These are phyloP conservation scores for Globisporangium middletonii DNA, from an alignment of 352 stramenopile genomes.

Conservation along the genomic window DNA sequence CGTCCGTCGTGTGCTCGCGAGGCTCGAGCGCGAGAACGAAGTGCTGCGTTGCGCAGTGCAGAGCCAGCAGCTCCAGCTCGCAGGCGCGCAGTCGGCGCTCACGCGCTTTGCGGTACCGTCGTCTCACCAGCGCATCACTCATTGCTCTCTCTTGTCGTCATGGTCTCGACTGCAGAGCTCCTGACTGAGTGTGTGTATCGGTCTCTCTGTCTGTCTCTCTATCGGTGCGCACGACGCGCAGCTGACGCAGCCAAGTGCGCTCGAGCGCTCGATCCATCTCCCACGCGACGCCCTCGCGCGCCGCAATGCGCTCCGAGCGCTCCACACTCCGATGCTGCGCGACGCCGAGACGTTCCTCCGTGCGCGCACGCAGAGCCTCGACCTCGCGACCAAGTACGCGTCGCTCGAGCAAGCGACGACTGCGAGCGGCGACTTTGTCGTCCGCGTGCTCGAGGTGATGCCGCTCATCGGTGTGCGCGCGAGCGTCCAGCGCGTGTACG, in stretches of 20 bases:
- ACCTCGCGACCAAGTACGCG: conserved; percentile 12
- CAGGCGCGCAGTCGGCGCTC: conserved; percentile 1
- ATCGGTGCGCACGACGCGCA: not conserved
- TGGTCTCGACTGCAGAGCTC: too few species aligned
- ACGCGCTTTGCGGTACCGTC: not conserved
- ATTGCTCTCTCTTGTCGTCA: too few species aligned
- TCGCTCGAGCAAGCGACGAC: conserved; percentile 21
- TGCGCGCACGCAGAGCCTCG: conserved; percentile 10
- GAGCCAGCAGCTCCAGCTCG: conserved; percentile 7
- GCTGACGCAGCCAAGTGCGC: conserved; percentile 8
- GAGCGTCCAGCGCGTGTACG: conserved; percentile 26
- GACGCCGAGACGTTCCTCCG: conserved; percentile 21
- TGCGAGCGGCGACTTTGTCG: conserved; percentile 20
- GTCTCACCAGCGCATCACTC: too few species aligned
- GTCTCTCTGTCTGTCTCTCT: too few species aligned
- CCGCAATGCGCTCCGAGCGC: conserved; percentile 7
- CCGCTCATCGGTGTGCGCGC: conserved; percentile 19
- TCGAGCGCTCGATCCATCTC: conserved; percentile 19
- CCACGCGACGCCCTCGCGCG: conserved; percentile 14
- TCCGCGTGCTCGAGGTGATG: conserved; percentile 13
- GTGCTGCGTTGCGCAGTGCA: conserved; percentile 4
- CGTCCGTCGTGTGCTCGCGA: not conserved
- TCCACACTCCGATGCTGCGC: conserved; percentile 15
- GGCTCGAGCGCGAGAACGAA: conserved; percentile 10
- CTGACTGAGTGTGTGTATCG: too few species aligned